Conservation (phyloP, 176 grass and related monocot genomes). For the Dendrocalamus sinicus region DNA sequence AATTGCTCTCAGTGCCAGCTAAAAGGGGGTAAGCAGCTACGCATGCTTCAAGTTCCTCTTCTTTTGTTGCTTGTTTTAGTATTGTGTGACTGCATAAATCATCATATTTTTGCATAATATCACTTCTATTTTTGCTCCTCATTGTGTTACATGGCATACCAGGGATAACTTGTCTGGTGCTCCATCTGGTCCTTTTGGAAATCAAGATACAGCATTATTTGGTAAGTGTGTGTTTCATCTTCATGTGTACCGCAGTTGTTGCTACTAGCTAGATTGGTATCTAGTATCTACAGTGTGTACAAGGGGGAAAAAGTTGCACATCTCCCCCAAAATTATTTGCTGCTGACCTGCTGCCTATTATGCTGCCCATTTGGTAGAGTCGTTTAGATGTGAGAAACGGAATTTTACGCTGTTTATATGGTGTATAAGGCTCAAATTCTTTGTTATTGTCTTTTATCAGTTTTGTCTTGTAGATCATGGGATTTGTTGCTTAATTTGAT, state of each 20-base stretch:
- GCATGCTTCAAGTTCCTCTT: conserved; percentile 37
- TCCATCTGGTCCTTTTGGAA: conserved; percentile 63
- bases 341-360: neutral
- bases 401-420: conserved; percentile 5
- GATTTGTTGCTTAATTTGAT: conserved; percentile 37
- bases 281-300: conserved; percentile 24
- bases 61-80: conserved; percentile 10
- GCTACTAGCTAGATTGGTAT: conserved; percentile 12
- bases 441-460: neutral
- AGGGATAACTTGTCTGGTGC: conserved; percentile 63
- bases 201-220: conserved; percentile 48
- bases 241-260: conserved; percentile 24
- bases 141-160: conserved; percentile 28
- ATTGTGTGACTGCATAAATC: neutral
- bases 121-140: conserved; percentile 35
- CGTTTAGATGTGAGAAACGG: neutral
- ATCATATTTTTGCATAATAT: conserved; percentile 28
- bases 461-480: conserved; percentile 25
- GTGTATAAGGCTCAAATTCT: neutral
- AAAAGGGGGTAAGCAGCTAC: conserved; percentile 69
- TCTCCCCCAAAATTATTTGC: neutral
- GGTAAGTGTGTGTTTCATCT: conserved; percentile 47
- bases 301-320: neutral
- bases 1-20: conserved; percentile 68
- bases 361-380: conserved; percentile 6